A percentile compares a stretch with the other conserved stretches of the same genome.
phyloP scores from a whole-genome alignment of 305 asterid genomes.

The Fraxinus platypoda region DNA sequence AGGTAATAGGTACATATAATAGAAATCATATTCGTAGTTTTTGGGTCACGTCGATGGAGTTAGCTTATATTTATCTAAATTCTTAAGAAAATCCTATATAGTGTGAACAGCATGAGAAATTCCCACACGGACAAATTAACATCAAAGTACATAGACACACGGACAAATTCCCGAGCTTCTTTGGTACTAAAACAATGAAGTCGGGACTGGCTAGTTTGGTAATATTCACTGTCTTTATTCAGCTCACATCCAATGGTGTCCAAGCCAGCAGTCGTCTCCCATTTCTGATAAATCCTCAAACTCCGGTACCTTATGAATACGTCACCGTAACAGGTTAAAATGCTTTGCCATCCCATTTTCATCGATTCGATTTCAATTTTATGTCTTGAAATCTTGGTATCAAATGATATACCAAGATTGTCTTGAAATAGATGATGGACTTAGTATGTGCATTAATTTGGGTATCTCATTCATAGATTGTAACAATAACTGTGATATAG shows the following conservation, averaged over 20 bases:
- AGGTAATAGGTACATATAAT: not conserved
- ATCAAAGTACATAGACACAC: not conserved
- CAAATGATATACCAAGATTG: not conserved
- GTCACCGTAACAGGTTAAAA: conserved; percentile 56
- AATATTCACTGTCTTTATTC: conserved; percentile 28
- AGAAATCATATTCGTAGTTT: not conserved
- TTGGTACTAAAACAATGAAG: conserved; percentile 14
- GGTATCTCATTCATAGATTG: conserved; percentile 25
- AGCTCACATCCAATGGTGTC: conserved; percentile 13
- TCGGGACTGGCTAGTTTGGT: conserved; percentile 21
- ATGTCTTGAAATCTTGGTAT: not conserved
- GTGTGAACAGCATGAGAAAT: not conserved
- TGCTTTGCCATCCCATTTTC: not conserved
- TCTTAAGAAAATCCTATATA: not conserved
- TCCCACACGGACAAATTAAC: conserved; percentile 21
- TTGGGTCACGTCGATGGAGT: conserved; percentile 3
- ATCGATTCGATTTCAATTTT: not conserved
- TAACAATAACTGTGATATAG: conserved; percentile 24
- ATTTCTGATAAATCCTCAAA: conserved; percentile 29
- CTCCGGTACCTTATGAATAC: conserved; percentile 36
- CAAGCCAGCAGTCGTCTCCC: conserved; percentile 34
- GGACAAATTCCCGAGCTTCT: not conserved
- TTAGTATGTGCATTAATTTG: not conserved
- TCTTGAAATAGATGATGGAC: not conserved
- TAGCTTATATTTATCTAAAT: not conserved